phyloP scores from a whole-genome alignment of 2,329 filamentous ascomycete genomes.

The Phaeophleospora eucalypticola region DNA sequence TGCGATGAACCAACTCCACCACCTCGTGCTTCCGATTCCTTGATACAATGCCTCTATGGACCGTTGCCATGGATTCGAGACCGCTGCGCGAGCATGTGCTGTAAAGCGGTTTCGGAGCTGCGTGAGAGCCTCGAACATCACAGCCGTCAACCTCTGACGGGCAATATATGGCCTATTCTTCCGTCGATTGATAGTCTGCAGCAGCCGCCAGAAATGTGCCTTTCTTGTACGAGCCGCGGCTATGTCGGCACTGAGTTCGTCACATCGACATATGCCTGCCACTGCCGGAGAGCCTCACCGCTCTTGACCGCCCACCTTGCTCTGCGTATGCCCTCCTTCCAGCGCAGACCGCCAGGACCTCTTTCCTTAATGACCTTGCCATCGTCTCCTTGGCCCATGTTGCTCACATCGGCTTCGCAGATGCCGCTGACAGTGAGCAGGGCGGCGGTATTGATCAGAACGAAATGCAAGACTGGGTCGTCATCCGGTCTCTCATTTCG shows the following conservation, averaged over 20 bases:
- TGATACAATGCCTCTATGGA: background rate
- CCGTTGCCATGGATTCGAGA: background rate
- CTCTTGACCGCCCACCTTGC: constrained; percentile 85
- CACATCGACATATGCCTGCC: constrained; percentile 76
- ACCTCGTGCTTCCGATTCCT: too few relatives aligned
- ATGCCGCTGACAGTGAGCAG: constrained; percentile 81
- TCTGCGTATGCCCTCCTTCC: constrained; percentile 89
- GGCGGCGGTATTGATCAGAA: constrained; percentile 88
- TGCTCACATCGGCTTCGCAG: constrained; percentile 75
- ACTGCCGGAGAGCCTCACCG: constrained; percentile 78
- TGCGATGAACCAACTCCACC: too few relatives aligned
- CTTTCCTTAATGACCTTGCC: constrained; percentile 75
- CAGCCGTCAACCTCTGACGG: background rate
- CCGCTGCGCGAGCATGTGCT: background rate
- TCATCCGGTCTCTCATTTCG: constrained; percentile 67
- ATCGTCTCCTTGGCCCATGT: constrained; percentile 76
- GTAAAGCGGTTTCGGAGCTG: background rate
- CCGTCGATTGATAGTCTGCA: background rate
- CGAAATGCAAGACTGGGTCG: constrained; percentile 86
- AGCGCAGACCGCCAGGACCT: constrained; percentile 79
- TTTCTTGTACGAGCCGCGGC: too few relatives aligned
- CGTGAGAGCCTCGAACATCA: background rate
- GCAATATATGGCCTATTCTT: background rate
- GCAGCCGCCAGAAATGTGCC: background rate
- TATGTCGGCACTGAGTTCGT: constrained; percentile 52